phyloP scores from a whole-genome alignment of 306 rosid genomes.

The Luffa acutangula region DNA sequence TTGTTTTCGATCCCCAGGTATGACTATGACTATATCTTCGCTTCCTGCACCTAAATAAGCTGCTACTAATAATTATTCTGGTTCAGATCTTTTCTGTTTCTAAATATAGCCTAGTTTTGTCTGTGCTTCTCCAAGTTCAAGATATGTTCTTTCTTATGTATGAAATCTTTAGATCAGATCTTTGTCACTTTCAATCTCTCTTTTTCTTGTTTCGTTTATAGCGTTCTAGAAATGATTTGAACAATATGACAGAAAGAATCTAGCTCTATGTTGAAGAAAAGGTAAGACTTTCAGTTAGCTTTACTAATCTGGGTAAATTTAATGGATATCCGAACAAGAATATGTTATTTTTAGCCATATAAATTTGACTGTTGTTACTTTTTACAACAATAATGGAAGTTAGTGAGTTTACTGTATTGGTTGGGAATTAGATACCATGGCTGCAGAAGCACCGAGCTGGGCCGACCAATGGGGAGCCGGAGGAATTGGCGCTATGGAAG shows the following conservation, averaged over 20 bases:
- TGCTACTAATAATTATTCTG: background rate
- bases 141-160: background rate
- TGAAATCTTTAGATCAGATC: background rate
- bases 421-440: constrained; percentile 25
- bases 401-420: background rate
- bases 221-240: background rate
- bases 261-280: background rate
- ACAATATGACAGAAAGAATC: background rate
- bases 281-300: background rate
- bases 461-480: constrained; percentile 97
- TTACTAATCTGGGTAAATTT: background rate
- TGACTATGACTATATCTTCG: background rate
- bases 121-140: background rate
- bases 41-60: background rate
- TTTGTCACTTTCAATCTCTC: background rate
- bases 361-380: background rate
- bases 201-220: background rate
- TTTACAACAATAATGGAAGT: background rate
- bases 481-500: constrained; percentile 79
- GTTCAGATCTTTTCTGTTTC: background rate
- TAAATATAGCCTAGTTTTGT: background rate
- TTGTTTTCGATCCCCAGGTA: constrained; percentile 12
- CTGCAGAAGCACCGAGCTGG: constrained; percentile 75
- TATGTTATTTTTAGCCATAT: background rate
- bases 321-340: background rate